These are phyloP conservation scores for Apophysomyces sp. DNA, from an alignment of 371 early-diverging fungal genomes.

Conservation along the genomic window DNA sequence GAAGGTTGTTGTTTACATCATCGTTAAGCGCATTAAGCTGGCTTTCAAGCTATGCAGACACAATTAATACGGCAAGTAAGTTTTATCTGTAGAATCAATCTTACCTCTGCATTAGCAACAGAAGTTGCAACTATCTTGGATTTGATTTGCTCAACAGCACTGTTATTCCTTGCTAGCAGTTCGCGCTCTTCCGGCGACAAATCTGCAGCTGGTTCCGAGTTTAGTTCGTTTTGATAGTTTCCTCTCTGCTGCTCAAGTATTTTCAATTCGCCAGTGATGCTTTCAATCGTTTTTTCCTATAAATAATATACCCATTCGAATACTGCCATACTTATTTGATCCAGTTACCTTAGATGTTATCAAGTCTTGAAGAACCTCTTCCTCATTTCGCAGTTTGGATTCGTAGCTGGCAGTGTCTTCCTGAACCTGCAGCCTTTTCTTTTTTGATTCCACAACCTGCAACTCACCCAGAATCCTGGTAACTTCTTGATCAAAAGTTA, in stretches of 20 bases:
- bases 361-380: constrained; percentile 45
- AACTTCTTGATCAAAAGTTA: constrained; percentile 70
- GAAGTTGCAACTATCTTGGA: constrained; percentile 43
- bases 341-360: constrained; percentile 42
- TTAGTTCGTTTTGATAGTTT: constrained; percentile 58
- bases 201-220: constrained; percentile 48
- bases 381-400: constrained; percentile 54
- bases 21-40: constrained; percentile 72
- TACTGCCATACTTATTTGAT: not conserved
- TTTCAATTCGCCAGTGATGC: constrained; percentile 35
- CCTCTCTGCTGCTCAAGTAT: constrained; percentile 56
- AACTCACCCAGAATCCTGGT: constrained; percentile 52
- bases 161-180: constrained; percentile 45
- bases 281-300: constrained; percentile 39
- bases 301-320: not conserved
- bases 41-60: constrained; percentile 49
- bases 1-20: constrained; percentile 64
- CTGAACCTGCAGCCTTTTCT: constrained; percentile 47
- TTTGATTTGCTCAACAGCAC: constrained; percentile 56
- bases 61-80: not conserved
- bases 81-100: not conserved
- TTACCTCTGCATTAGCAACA: constrained; percentile 40
- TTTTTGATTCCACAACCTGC: constrained; percentile 48
- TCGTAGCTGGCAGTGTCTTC: constrained; percentile 55
- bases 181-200: constrained; percentile 59